A percentile compares a stretch with the other conserved stretches of the same genome.
Evolutionary conservation across 768 basidiomycete species (phyloP).

Genomic region (Stropharia rugosoannulata): DNA sequence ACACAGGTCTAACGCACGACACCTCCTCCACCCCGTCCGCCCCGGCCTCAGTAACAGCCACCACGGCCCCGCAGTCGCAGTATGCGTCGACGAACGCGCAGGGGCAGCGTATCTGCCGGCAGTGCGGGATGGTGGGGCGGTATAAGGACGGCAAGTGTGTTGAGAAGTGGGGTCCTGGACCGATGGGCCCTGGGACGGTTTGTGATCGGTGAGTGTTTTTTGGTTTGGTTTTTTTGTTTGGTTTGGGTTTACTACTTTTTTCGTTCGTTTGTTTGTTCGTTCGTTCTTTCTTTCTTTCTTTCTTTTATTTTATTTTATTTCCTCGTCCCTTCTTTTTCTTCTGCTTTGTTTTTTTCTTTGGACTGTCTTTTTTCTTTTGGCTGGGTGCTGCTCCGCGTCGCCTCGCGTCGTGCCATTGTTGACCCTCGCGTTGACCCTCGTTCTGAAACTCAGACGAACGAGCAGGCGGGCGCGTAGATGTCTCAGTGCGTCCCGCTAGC

Average conservation of each 20-base stretch:
- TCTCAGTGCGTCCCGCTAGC: no score
- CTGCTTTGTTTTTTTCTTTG: no score
- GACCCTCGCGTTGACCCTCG: no score
- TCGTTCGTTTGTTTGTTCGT: background rate
- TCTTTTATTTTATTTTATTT: no score
- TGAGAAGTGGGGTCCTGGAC: slow-evolving; percentile 87
- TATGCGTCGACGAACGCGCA: slow-evolving; percentile 52
- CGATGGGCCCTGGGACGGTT: slow-evolving; percentile 80
- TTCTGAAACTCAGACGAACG: no score
- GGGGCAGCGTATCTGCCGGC: slow-evolving; percentile 76
- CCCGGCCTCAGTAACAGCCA: no score
- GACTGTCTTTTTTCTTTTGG: no score
- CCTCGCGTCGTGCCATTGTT: no score
- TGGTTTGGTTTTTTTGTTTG: background rate
- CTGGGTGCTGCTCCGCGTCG: no score
- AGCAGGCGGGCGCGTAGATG: no score
- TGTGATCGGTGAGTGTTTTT: slow-evolving; percentile 60
- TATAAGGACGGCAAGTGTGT: slow-evolving; percentile 88
- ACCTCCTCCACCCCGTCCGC: no score
- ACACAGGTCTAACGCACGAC: slow-evolving; percentile 9
- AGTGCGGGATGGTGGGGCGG: slow-evolving; percentile 70
- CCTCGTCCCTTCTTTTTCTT: no score
- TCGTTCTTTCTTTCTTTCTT: background rate
- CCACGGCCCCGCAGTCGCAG: slow-evolving; percentile 12
- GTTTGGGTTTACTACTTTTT: background rate